Conservation (phyloP, 148 eudicot genomes). For the Heliamphora exappendiculata region DNA sequence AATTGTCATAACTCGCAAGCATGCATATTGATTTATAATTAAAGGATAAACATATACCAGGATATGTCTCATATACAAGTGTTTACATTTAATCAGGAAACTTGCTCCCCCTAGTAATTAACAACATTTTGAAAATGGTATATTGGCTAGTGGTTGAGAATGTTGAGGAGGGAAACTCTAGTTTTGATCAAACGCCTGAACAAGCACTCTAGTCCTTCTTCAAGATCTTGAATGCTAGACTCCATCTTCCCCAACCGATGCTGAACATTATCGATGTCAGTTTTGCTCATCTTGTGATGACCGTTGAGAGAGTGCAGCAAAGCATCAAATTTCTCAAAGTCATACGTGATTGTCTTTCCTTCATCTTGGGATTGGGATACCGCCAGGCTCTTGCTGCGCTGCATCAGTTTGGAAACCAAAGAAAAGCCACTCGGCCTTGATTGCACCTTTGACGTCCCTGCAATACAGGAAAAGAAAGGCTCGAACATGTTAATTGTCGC, state of each 20-base stretch:
- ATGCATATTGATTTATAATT: background rate
- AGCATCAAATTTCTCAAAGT: conserved; percentile 28
- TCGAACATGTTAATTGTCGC: conserved; percentile 11
- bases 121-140: background rate
- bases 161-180: conserved; percentile 46
- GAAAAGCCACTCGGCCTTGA: background rate
- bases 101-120: background rate
- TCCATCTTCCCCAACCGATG: conserved; percentile 22
- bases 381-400: background rate
- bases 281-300: conserved; percentile 18
- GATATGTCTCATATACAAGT: background rate
- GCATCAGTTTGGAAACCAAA: conserved; percentile 3
- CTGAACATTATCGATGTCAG: conserved; percentile 9
- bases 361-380: conserved; percentile 5
- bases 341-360: background rate
- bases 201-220: conserved; percentile 32
- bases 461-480: conserved; percentile 14
- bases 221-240: conserved; percentile 29
- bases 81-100: background rate
- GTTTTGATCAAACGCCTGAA: conserved; percentile 38
- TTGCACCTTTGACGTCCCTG: conserved; percentile 9
- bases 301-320: conserved; percentile 14
- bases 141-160: conserved; percentile 32
- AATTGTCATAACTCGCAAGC: background rate
- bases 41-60: background rate